These are phyloP conservation scores for Coccomyxa subellipsoidea DNA, from an alignment of 163 green algal genomes.

Conservation along the genomic window DNA sequence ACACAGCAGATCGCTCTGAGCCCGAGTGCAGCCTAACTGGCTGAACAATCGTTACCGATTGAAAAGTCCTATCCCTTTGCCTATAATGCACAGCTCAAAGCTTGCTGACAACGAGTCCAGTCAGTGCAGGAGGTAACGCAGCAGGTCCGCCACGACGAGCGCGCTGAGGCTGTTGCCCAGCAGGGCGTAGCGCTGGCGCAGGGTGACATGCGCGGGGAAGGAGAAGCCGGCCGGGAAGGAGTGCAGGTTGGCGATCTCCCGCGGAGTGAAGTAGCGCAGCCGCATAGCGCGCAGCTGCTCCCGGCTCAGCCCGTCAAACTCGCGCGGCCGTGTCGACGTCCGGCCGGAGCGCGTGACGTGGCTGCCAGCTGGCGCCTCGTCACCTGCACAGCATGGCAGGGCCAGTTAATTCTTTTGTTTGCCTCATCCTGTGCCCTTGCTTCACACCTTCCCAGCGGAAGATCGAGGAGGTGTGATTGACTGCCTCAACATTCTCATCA, in stretches of 20 bases:
- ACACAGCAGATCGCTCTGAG: too few relatives aligned
- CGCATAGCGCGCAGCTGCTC: slow-evolving; percentile 20
- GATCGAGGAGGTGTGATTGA: background rate
- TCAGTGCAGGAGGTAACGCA: slow-evolving; percentile 52
- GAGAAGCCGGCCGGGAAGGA: slow-evolving; percentile 58
- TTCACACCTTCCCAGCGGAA: background rate
- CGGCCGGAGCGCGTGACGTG: background rate
- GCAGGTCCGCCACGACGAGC: slow-evolving; percentile 64
- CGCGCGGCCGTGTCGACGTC: background rate
- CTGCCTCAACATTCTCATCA: too few relatives aligned
- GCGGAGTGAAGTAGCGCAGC: slow-evolving; percentile 58
- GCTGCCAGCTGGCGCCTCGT: background rate
- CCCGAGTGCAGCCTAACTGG: too few relatives aligned
- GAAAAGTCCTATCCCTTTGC: too few relatives aligned
- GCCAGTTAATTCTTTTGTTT: background rate
- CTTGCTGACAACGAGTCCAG: too few relatives aligned
- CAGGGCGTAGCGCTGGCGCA: slow-evolving; percentile 66
- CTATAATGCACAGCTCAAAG: too few relatives aligned
- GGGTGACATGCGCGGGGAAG: slow-evolving; percentile 55
- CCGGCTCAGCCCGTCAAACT: background rate
- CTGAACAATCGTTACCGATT: too few relatives aligned
- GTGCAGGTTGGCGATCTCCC: slow-evolving; percentile 75
- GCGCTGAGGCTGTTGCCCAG: slow-evolving; percentile 82
- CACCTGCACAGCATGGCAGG: background rate
- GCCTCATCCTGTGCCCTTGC: background rate